phyloP scores from a whole-genome alignment of 768 basidiomycete species.

The Lactifluus volemus region DNA sequence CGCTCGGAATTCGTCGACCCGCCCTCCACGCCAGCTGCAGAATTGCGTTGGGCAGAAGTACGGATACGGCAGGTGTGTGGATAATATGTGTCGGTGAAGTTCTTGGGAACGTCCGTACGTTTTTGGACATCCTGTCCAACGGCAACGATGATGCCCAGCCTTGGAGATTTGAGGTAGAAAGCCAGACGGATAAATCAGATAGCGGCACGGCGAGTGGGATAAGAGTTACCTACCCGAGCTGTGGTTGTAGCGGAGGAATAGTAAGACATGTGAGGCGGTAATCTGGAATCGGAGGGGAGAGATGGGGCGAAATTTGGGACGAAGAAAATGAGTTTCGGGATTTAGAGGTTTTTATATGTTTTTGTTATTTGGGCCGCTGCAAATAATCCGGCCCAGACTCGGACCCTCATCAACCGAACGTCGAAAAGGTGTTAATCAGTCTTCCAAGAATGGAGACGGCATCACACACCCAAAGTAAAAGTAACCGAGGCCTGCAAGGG shows the following conservation, averaged over 20 bases:
- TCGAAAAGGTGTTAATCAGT: too few relatives aligned
- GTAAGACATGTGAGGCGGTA: not conserved
- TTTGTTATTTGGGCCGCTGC: too few relatives aligned
- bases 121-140: not conserved
- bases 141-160: not conserved
- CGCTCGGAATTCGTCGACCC: not conserved
- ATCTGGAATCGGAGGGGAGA: too few relatives aligned
- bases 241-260: not conserved
- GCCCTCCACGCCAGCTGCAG: not conserved
- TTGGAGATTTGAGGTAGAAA: not conserved
- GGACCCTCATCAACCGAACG: too few relatives aligned
- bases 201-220: not conserved
- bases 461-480: too few relatives aligned
- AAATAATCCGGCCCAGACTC: too few relatives aligned
- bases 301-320: too few relatives aligned
- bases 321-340: too few relatives aligned
- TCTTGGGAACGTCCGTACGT: not conserved
- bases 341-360: too few relatives aligned
- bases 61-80: not conserved
- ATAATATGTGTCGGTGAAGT: not conserved
- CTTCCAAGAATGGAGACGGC: too few relatives aligned
- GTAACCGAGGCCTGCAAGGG: too few relatives aligned
- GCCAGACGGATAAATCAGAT: not conserved
- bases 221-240: not conserved
- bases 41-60: not conserved